phyloP scores from a whole-genome alignment of 2,329 filamentous ascomycete genomes.

The Cadophora gregata region DNA sequence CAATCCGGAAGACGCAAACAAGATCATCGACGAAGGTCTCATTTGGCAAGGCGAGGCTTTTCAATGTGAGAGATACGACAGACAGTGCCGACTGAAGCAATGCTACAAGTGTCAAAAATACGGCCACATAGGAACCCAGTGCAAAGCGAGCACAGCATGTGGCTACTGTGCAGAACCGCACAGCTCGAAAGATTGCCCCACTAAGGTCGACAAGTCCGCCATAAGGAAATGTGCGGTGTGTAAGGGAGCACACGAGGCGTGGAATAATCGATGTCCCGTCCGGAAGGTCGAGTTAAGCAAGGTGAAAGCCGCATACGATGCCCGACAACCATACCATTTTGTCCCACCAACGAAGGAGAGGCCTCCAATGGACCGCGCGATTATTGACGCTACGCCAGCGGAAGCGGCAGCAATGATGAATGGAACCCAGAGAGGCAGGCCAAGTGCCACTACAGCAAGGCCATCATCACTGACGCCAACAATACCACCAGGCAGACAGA shows the following conservation, averaged over 20 bases:
- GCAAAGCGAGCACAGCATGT: slow-evolving; percentile 29
- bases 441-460: slow-evolving; percentile 3
- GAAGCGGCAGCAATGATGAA: no score
- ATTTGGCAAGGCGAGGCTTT: slow-evolving; percentile 26
- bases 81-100: slow-evolving; percentile 30
- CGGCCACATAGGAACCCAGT: slow-evolving; percentile 34
- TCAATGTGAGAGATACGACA: slow-evolving; percentile 29
- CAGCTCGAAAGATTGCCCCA: slow-evolving; percentile 24
- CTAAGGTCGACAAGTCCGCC: background rate
- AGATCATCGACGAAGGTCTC: slow-evolving; percentile 26
- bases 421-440: background rate
- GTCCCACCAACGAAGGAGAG: no score
- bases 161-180: slow-evolving; percentile 29
- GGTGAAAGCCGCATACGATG: background rate
- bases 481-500: no score
- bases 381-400: no score
- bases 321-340: no score
- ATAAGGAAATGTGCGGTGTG: background rate
- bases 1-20: slow-evolving; percentile 23
- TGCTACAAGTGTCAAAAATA: slow-evolving; percentile 33
- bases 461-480: background rate
- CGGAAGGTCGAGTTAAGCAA: background rate
- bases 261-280: background rate
- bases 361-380: no score
- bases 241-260: no score